Evolutionary conservation across 768 basidiomycete genomes (phyloP), one percentile per base, ranked within the genome.

Genomic region (Hygrophorus pudorinus): DNA sequence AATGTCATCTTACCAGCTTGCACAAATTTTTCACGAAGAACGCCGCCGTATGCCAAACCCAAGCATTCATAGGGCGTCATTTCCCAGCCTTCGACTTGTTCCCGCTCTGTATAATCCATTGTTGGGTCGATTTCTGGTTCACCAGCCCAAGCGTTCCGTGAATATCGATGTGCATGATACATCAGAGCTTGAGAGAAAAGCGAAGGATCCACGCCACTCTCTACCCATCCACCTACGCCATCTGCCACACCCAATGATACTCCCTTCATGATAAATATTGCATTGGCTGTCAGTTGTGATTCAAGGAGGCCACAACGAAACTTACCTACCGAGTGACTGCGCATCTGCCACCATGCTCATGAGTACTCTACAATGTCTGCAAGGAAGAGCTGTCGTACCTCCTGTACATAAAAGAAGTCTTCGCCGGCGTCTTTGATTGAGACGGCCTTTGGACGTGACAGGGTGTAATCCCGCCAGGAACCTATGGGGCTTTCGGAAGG

Each of bases 151-250:
- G 81, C 81, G 48, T 68, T 73, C 48, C 72, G 71, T 9, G 81
- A 76, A 57, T 81, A 85, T 37, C 76, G 73, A 58, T 83, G 76
- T 2, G 86, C 79, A 60, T 86, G 81, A 61, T 81, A 92, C 85
- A 93, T 91, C 41, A 97, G 66, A 0, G 87, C 77, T 63, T 96
- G 92, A 1, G 90, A 81, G 66, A 93, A 97, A 36, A 93, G 66
- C 0, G 89, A 81, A 1, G 89, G 89, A 62, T 96, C 90, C 42
- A 88, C 75, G 12, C 88, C 85, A 20, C 76, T 75, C 30, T 81
- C 76, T 38, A 77, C 73, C 93, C 93, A 97, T 14, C 92, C 91
- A 1, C 91, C 91, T 3, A 96, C 91, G 14, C 92, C 92, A 53
- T 97, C 92, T 31, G 91, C 87, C 4, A 96, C 76, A 30, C 88